These are phyloP conservation scores for Purpureocillium takamizusanense DNA, from an alignment of 2,329 filamentous ascomycete genomes.

Conservation along the genomic window DNA sequence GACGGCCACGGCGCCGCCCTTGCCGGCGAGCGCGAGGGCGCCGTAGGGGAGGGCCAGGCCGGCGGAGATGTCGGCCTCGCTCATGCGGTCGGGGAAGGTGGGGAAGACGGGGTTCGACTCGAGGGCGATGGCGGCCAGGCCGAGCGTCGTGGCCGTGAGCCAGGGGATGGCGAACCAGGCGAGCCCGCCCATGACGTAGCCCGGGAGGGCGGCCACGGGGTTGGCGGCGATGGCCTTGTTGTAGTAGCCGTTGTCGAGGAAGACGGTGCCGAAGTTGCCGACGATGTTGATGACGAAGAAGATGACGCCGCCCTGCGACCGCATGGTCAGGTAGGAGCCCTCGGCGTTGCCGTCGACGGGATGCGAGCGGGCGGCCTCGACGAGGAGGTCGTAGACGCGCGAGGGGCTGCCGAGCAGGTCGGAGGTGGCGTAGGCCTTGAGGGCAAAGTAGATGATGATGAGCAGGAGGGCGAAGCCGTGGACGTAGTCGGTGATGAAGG, in stretches of 20 bases:
- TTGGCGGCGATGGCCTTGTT: slow-evolving; percentile 89
- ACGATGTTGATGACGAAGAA: slow-evolving; percentile 88
- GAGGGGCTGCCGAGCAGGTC: slow-evolving; percentile 64
- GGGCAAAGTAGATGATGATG: slow-evolving; percentile 78
- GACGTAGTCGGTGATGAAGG: slow-evolving; percentile 77
- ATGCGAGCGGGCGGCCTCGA: slow-evolving; percentile 57
- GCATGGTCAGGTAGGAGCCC: slow-evolving; percentile 83
- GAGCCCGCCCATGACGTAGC: slow-evolving; percentile 79
- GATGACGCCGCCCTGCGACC: slow-evolving; percentile 59
- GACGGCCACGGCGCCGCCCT: slow-evolving; percentile 69
- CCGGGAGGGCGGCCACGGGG: slow-evolving; percentile 76
- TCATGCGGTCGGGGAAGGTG: slow-evolving; percentile 64
- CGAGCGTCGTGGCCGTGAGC: slow-evolving; percentile 83
- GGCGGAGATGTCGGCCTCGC: slow-evolving; percentile 64
- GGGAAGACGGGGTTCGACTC: slow-evolving; percentile 66
- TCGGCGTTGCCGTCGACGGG: slow-evolving; percentile 72
- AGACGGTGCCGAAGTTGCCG: slow-evolving; percentile 77
- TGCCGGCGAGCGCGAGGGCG: slow-evolving; percentile 73
- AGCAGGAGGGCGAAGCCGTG: slow-evolving; percentile 80
- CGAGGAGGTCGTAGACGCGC: slow-evolving; percentile 69
- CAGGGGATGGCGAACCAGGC: slow-evolving; percentile 92
- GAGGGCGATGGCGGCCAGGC: slow-evolving; percentile 69
- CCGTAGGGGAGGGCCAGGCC: slow-evolving; percentile 81
- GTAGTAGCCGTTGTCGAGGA: slow-evolving; percentile 82
- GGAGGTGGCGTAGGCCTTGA: slow-evolving; percentile 71